Evolutionary conservation across 148 eudicot genomes (phyloP).

Genomic region (Nyssa sinensis): DNA sequence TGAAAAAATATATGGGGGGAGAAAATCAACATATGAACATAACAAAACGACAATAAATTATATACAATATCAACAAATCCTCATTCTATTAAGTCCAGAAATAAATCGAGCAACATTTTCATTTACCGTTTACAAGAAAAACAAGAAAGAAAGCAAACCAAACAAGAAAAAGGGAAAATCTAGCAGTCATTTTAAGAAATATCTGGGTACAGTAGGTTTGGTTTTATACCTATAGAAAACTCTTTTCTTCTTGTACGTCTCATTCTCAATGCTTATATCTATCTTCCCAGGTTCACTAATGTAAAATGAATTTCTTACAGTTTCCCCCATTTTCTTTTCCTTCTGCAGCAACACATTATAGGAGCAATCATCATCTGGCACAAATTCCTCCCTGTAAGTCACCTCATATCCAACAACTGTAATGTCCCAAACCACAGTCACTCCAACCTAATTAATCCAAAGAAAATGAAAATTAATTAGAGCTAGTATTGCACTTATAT

Average conservation of each 20-base stretch:
- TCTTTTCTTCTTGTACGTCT: constrained; percentile 44
- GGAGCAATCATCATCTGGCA: constrained; percentile 87
- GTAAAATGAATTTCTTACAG: constrained; percentile 60
- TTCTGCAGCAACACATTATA: constrained; percentile 57
- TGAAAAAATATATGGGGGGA: neutral
- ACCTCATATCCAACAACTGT: constrained; percentile 64
- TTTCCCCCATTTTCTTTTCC: constrained; percentile 48
- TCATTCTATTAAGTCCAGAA: neutral
- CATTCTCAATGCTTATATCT: constrained; percentile 53
- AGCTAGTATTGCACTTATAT: no score
- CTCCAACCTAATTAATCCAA: constrained; percentile 28
- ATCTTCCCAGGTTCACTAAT: constrained; percentile 79
- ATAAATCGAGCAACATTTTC: neutral
- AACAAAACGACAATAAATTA: neutral
- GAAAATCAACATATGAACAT: neutral
- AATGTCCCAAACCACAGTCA: constrained; percentile 58
- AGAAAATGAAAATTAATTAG: no score
- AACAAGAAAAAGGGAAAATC: no score
- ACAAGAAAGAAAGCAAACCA: no score
- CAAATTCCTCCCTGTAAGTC: constrained; percentile 66
- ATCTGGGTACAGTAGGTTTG: constrained; percentile 52
- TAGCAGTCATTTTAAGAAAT: constrained; percentile 23
- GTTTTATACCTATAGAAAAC: constrained; percentile 63
- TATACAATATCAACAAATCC: neutral
- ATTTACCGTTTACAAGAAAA: no score